Base-by-base conservation (phyloP, 805 yeast species). In the Ogataea neopini region DNA sequence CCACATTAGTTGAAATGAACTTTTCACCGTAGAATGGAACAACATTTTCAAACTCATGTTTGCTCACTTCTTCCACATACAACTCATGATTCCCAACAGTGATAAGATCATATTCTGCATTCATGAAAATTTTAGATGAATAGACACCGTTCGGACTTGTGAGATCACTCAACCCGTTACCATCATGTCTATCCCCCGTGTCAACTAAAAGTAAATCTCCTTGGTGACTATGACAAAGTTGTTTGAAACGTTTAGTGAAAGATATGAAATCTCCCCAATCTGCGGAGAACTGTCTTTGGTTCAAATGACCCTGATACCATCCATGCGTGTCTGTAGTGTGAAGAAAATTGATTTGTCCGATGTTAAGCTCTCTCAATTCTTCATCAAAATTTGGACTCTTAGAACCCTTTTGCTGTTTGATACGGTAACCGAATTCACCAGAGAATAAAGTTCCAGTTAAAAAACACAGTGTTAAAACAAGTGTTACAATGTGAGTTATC, bases 251-350 rank as follows among this genome's bases (percentile, higher is more conserved):
- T 4, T 65, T 53, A 0, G 80, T 70, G 61, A 92, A 91, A 0
- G 91, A 81, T 3, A 86, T 61, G 50, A 86, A 88, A 60, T 92
- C 96, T 8, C 97, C 97, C 96, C 96, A 92, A 63, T 91, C 88
- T 4, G 88, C 94, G 32, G 84, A 77, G 64, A 83, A 92, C 48
- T 79, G 81, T 23, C 77, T 73, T 64, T 91, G 97, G 54, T 83
- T 82, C 33, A 80, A 58, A 69, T 92, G 99, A 0, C 97, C 97
- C 4, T 92, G 83, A 53, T 86, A 80, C 99, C 99, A 94, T 1
- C 94, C 97, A 65, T 94, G 99, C 2, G 97, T 92, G 60, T 94
- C 99, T 0, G 99, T 94, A 1, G 98, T 91, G 60, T 92, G 98
- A 20, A 92, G 59, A 57, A 94, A 88, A 68, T 94, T 92, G 40